Percentiles rank a stretch among this genome's conserved stretches.
These are phyloP conservation scores for Brassica juncea DNA, from an alignment of 345 rosid genomes.

Conservation along the genomic window DNA sequence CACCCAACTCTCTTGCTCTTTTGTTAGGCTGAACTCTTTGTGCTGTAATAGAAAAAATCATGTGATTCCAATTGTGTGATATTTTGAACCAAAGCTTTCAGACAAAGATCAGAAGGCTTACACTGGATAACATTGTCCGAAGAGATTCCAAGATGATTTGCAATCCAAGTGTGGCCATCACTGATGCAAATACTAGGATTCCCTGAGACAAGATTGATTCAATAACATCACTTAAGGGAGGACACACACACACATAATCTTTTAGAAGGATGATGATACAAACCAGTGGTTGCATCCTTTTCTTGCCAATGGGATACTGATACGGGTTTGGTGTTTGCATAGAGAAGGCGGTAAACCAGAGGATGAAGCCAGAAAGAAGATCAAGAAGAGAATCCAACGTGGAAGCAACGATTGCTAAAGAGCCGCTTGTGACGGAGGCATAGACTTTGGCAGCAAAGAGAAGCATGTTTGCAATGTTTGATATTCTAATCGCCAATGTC, in stretches of 20 bases:
- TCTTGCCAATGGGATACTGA: slow-evolving; percentile 96
- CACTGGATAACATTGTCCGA: slow-evolving; percentile 69
- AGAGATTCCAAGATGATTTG: slow-evolving; percentile 94
- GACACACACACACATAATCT: not conserved
- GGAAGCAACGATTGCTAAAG: slow-evolving; percentile 94
- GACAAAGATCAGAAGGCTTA: slow-evolving; percentile 45
- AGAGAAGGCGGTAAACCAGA: slow-evolving; percentile 98
- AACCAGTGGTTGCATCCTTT: slow-evolving; percentile 99
- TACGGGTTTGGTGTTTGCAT: slow-evolving; percentile 96
- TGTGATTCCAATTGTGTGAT: slow-evolving; percentile 23
- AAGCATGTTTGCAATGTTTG: slow-evolving; percentile 89
- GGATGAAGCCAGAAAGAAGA: slow-evolving; percentile 94
- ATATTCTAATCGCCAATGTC: slow-evolving; percentile 84
- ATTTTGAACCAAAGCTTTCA: not conserved
- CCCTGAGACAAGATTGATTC: slow-evolving; percentile 59
- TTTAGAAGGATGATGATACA: not conserved
- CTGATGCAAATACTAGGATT: slow-evolving; percentile 98
- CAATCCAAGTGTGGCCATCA: slow-evolving; percentile 98
- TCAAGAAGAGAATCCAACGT: slow-evolving; percentile 98
- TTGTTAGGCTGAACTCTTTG: slow-evolving; percentile 59
- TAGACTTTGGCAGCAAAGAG: slow-evolving; percentile 94
- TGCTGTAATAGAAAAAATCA: slow-evolving; percentile 49
- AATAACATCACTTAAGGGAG: not conserved
- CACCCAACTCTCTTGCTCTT: slow-evolving; percentile 83
- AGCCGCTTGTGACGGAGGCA: slow-evolving; percentile 91